These are phyloP conservation scores for Dalechampia spathulata DNA, from an alignment of 441 rosid species.

Conservation along the genomic window DNA sequence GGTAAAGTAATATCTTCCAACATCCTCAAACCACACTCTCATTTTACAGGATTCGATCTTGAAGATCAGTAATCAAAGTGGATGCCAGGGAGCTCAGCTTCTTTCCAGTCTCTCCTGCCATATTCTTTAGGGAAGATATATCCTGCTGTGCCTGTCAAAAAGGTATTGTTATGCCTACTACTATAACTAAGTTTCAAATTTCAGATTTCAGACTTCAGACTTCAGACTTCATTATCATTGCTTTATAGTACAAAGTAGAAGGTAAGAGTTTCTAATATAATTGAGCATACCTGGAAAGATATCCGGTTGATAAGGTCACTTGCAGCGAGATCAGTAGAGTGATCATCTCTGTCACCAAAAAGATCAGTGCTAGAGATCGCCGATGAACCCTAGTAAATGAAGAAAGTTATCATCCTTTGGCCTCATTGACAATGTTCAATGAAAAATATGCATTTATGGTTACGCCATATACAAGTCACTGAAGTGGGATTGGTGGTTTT, in stretches of 20 bases:
- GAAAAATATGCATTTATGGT: too few relatives aligned
- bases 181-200: background rate
- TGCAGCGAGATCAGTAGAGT: constrained; percentile 65
- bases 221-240: background rate
- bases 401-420: background rate
- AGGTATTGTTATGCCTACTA: background rate
- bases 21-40: background rate
- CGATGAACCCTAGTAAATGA: constrained; percentile 52
- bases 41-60: constrained; percentile 75
- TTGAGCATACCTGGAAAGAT: constrained; percentile 76
- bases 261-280: background rate
- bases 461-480: too few relatives aligned
- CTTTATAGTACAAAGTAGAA: too few relatives aligned
- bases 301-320: constrained; percentile 80
- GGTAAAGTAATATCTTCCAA: constrained; percentile 10
- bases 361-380: constrained; percentile 95
- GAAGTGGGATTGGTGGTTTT: too few relatives aligned
- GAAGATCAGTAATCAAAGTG: constrained; percentile 65
- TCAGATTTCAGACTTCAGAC: background rate
- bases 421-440: background rate
- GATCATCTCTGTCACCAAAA: constrained; percentile 52
- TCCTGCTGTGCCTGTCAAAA: constrained; percentile 77
- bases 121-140: constrained; percentile 71
- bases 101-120: constrained; percentile 92
- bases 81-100: constrained; percentile 82